Base-by-base conservation (phyloP, 352 stramenopile species). In the Phytophthora pistaciae region DNA sequence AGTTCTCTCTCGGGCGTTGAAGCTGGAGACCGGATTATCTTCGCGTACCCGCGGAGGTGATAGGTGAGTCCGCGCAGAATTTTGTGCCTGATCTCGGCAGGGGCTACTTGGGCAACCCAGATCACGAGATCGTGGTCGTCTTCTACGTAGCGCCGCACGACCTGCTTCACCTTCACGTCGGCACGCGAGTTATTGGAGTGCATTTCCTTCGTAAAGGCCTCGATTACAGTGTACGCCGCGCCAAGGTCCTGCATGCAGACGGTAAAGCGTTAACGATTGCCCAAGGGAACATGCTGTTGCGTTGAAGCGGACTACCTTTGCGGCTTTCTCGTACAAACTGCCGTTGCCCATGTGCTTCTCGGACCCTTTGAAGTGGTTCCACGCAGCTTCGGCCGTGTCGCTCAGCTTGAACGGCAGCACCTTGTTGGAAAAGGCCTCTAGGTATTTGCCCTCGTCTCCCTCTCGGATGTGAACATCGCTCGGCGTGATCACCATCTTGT, bases 311-410 rank as follows among this genome's bases (percentile, higher is more conserved):
- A n/a, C n/a, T 29, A 79, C 67, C 63, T 72, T 69, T 0, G 57
- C 58, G 16, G 72, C 56, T 20, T 70, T 77, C 14, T 75, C 42
- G 27, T 69, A 70, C 13, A 80, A 36, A 40, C 46, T 66, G 1
- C 76, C 72, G 21, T 73, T 66, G 36, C 61, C 61, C 60, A 63
- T 60, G 54, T 79, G 67, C 57, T 79, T 79, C 2, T 79, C 62
- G 0, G 40, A 46, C 10, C 72, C 61, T 68, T 77, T 80, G 49
- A 78, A 75, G 33, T 78, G 60, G 2, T 72, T 25, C 73, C 68
- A 80, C 16, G 60, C 52, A 23, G 60, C 64, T 14, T 77, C 59
- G 1, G 53, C 62, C 5, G 52, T 29, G 3, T 58, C 40, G 2
- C 25, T 27, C 25, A 80, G 18, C 5, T 58, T 46, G 42, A 77